Percentiles rank a stretch among this genome's conserved stretches.
Conservation (phyloP, 768 basidiomycete genomes). For the Porpolomopsis calyptriformis region DNA sequence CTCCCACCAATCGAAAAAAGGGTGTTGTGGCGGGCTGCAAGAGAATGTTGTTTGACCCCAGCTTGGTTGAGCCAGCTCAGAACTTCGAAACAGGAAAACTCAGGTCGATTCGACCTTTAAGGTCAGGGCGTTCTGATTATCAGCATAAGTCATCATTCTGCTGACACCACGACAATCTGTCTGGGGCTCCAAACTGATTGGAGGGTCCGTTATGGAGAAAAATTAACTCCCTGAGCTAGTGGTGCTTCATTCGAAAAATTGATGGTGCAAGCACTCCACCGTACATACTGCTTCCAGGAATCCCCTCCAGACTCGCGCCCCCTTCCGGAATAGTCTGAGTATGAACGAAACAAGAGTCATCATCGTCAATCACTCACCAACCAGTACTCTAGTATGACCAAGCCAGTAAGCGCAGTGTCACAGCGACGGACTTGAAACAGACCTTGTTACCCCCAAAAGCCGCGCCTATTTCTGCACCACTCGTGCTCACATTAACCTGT, state of each 20-base stretch:
- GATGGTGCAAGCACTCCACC: slow-evolving; percentile 86
- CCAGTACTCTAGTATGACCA: slow-evolving; percentile 51
- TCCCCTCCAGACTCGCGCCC: slow-evolving; percentile 96
- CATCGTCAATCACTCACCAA: slow-evolving; percentile 39
- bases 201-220: slow-evolving; percentile 35
- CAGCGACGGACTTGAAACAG: slow-evolving; percentile 13
- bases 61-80: no score
- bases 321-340: slow-evolving; percentile 30
- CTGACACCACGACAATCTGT: no score
- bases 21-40: no score
- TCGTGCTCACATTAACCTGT: slow-evolving; percentile 50
- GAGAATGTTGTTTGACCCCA: no score
- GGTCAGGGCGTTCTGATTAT: no score
- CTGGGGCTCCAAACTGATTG: background rate
- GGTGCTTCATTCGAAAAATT: slow-evolving; percentile 88
- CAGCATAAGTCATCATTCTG: no score
- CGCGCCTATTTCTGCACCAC: slow-evolving; percentile 57
- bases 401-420: slow-evolving; percentile 1
- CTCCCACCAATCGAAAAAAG: no score
- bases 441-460: slow-evolving; percentile 95
- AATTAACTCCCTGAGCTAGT: slow-evolving; percentile 88
- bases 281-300: slow-evolving; percentile 96
- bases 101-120: no score
- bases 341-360: background rate
- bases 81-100: no score